phyloP scores from a whole-genome alignment of 306 rosid species.

The Acacia crassicarpa region DNA sequence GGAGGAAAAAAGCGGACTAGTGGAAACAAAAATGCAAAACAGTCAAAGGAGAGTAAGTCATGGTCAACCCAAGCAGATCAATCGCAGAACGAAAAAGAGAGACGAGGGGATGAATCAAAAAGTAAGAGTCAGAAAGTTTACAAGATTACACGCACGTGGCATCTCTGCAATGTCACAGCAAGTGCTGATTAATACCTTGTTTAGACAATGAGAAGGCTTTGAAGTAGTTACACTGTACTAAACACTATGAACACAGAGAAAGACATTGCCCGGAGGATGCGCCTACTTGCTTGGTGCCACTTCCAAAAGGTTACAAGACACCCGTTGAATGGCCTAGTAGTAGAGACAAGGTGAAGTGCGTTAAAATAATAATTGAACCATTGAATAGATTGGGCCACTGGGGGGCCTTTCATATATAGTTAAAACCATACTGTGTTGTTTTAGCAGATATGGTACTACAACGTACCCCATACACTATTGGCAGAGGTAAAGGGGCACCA shows the following conservation, averaged over 20 bases:
- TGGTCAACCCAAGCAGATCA: slow-evolving; percentile 79
- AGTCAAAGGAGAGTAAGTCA: slow-evolving; percentile 33
- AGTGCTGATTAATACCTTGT: slow-evolving; percentile 88
- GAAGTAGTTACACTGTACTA: slow-evolving; percentile 46
- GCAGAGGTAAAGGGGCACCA: slow-evolving; percentile 96
- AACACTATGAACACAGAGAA: slow-evolving; percentile 83
- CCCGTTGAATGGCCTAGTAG: slow-evolving; percentile 72
- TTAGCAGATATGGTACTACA: slow-evolving; percentile 77
- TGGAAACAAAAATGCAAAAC: neutral
- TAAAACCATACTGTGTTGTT: neutral
- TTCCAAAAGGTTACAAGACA: slow-evolving; percentile 62
- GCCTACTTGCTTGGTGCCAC: slow-evolving; percentile 79
- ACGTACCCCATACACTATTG: slow-evolving; percentile 71
- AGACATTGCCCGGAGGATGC: slow-evolving; percentile 82
- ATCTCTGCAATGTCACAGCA: slow-evolving; percentile 64
- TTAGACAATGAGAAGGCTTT: slow-evolving; percentile 82
- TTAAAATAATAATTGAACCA: neutral
- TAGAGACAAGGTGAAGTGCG: slow-evolving; percentile 75
- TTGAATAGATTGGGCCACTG: neutral
- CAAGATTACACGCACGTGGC: slow-evolving; percentile 58
- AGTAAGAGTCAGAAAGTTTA: slow-evolving; percentile 32
- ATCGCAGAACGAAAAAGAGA: slow-evolving; percentile 69
- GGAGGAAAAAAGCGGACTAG: slow-evolving; percentile 13
- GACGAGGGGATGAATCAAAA: slow-evolving; percentile 59
- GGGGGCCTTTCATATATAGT: slow-evolving; percentile 2